phyloP scores from a whole-genome alignment of 306 rosid genomes.

The Trichosanthes cucumerina region DNA sequence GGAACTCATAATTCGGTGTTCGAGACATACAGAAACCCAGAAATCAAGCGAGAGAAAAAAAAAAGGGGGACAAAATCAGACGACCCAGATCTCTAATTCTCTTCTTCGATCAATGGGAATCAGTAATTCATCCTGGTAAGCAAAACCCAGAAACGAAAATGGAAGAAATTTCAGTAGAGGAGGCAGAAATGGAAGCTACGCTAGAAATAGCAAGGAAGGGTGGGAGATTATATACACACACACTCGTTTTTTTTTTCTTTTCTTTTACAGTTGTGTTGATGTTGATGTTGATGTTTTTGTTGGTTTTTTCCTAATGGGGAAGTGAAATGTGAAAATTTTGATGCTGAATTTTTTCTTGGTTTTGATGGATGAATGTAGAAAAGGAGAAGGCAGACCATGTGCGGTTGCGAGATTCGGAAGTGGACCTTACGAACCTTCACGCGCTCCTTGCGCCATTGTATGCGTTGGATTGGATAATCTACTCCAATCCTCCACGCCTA shows the following conservation, averaged over 20 bases:
- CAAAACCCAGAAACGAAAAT: slow-evolving; percentile 4
- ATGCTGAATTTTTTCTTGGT: neutral
- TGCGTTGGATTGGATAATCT: slow-evolving; percentile 4
- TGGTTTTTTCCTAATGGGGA: neutral
- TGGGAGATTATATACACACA: neutral
- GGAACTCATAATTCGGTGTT: slow-evolving; percentile 74
- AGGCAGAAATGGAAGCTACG: neutral
- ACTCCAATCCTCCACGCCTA: neutral
- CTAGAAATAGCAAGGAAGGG: neutral
- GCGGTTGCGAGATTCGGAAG: neutral
- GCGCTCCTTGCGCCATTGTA: slow-evolving; percentile 6
- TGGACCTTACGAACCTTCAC: neutral
- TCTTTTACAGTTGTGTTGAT: neutral
- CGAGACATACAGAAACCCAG: slow-evolving; percentile 48
- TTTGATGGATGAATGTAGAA: neutral
- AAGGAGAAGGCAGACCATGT: slow-evolving; percentile 1
- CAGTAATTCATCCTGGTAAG: neutral
- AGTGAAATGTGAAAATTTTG: slow-evolving; percentile 6
- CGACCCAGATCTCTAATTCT: neutral
- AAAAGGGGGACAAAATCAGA: slow-evolving; percentile 6
- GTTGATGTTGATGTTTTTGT: neutral
- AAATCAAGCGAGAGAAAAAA: slow-evolving; percentile 6
- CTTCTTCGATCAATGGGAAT: neutral
- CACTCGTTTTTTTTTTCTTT: neutral
- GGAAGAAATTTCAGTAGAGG: neutral